phyloP scores from a whole-genome alignment of 2,329 filamentous ascomycete species.

The Geosmithia morbida region DNA sequence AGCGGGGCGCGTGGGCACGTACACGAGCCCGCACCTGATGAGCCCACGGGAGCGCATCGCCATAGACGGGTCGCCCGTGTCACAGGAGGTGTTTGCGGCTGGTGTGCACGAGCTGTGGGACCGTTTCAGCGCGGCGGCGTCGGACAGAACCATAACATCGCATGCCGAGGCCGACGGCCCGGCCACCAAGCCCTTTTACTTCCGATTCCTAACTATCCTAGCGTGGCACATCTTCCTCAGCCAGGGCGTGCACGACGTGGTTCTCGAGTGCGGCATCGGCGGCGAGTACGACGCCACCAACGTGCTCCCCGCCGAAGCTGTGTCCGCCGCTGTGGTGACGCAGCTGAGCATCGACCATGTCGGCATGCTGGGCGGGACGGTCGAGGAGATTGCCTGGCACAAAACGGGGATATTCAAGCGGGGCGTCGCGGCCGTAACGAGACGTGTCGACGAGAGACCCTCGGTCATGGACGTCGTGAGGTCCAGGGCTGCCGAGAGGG shows the following conservation, averaged over 20 bases:
- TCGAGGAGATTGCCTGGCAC: slow-evolving; percentile 78
- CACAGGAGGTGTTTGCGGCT: slow-evolving; percentile 51
- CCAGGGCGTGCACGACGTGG: slow-evolving; percentile 62
- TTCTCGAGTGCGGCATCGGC: slow-evolving; percentile 89
- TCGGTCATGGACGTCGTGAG: slow-evolving; percentile 38
- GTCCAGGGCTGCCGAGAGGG: slow-evolving; percentile 43
- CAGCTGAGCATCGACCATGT: slow-evolving; percentile 79
- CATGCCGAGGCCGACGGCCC: slow-evolving; percentile 35
- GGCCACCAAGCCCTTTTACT: slow-evolving; percentile 72
- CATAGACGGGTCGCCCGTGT: slow-evolving; percentile 59
- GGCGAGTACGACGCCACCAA: slow-evolving; percentile 92
- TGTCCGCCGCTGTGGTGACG: slow-evolving; percentile 60
- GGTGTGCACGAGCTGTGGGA: slow-evolving; percentile 86
- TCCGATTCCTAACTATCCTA: slow-evolving; percentile 80
- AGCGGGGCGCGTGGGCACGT: slow-evolving; percentile 46
- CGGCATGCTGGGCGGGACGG: slow-evolving; percentile 62
- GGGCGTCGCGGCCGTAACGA: slow-evolving; percentile 26
- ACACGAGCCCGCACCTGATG: slow-evolving; percentile 75
- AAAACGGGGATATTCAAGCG: slow-evolving; percentile 78
- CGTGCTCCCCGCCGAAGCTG: slow-evolving; percentile 47
- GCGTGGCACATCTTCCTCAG: slow-evolving; percentile 71
- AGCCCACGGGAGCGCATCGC: slow-evolving; percentile 75
- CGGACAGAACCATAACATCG: not conserved
- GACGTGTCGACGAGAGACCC: slow-evolving; percentile 12
- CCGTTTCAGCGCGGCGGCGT: slow-evolving; percentile 19